Base-by-base conservation (phyloP, 139 green algal genomes). In the Protoeuglena noctilucae region DNA sequence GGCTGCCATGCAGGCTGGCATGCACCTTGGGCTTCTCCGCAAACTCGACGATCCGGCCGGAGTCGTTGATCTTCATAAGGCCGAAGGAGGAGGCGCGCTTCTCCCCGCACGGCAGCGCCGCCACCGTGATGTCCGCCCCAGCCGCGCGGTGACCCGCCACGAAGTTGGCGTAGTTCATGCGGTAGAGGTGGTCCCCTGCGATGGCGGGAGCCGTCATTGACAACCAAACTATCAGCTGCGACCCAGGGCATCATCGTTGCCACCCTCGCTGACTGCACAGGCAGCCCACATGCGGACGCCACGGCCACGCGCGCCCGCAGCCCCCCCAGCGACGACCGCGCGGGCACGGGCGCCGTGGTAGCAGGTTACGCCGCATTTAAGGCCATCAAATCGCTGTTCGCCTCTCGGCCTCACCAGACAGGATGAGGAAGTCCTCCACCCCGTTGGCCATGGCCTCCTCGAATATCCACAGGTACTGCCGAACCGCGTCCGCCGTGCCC, bases 401-500 rank as follows among this genome's bases (percentile, higher is more conserved):
- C n/a, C n/a, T n/a, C n/a, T n/a, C n/a, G n/a, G n/a, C n/a, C n/a
- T n/a, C 55, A 85, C 86, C 90, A 57, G 91, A 94, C 16, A 99
- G 79, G 67, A 99, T 97, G 34, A 98, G 72, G 69, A 89, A 96
- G 66, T 99, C 89, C 70, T 96, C 78, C 45, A 96, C 81, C 26
- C 87, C 80, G 27, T 88, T 75, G 19, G 78, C 60, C 58, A 82
- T 68, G 5, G 80, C 74, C 58, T 96, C 82, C 46, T 96, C 81
- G 70, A 99, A 96, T 29, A 98, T 80, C 89, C 92, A 99, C 63
- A 96, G 75, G 75, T 98, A 99, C 69, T 99, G 92, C 14, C 92
- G 72, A 61, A 98, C 92, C 3, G 92, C 92, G 60, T 99, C 91
- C 19, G 91, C 92, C 28, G 91, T 99, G 54, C 91, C 83, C 74